phyloP scores from a whole-genome alignment of 148 eudicot species.

The Chenopodium formosanum region DNA sequence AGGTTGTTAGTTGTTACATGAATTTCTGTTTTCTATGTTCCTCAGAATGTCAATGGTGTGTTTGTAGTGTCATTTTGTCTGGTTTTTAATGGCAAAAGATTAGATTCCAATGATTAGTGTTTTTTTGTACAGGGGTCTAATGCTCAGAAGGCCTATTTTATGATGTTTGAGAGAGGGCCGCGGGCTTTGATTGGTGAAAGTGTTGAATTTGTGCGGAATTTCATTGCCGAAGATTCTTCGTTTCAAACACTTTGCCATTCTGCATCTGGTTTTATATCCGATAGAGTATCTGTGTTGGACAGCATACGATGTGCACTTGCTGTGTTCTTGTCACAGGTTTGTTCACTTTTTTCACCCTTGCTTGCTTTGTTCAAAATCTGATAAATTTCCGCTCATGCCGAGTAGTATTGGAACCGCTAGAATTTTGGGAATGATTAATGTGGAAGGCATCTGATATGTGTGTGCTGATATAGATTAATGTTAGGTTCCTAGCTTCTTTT shows the following conservation, averaged over 20 bases:
- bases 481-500: neutral
- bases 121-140: slow-evolving; percentile 60
- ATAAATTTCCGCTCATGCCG: neutral
- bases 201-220: slow-evolving; percentile 54
- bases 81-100: neutral
- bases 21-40: neutral
- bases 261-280: slow-evolving; percentile 69
- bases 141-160: slow-evolving; percentile 70
- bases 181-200: slow-evolving; percentile 67
- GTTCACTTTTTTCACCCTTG: neutral
- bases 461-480: no score
- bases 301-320: slow-evolving; percentile 72
- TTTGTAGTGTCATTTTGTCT: neutral
- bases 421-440: neutral
- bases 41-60: neutral
- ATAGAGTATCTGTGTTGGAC: slow-evolving; percentile 68
- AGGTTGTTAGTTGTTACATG: slow-evolving; percentile 67
- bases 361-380: neutral
- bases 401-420: neutral
- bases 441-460: neutral
- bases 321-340: slow-evolving; percentile 84
- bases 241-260: slow-evolving; percentile 52
- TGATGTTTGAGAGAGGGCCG: slow-evolving; percentile 93
- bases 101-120: neutral
- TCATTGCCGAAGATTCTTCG: slow-evolving; percentile 61